phyloP scores from a whole-genome alignment of 306 rosid genomes.

The Prunus dulcis region DNA sequence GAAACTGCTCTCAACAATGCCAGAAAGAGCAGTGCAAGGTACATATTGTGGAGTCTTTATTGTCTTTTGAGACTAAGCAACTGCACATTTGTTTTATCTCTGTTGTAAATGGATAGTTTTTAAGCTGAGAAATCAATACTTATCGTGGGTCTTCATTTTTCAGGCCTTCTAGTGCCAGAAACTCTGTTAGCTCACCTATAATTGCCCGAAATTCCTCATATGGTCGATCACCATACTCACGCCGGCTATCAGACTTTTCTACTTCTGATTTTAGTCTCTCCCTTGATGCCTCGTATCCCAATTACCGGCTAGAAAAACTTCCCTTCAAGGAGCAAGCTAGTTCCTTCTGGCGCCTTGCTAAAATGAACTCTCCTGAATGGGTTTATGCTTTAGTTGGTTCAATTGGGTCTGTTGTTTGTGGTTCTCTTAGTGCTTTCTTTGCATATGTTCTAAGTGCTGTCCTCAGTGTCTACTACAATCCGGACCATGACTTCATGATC shows the following conservation, averaged over 20 bases:
- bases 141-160: slow-evolving; percentile 24
- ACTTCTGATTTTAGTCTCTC: slow-evolving; percentile 91
- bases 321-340: slow-evolving; percentile 92
- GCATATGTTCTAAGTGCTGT: slow-evolving; percentile 91
- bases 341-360: slow-evolving; percentile 98
- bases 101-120: not conserved
- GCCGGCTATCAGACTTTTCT: slow-evolving; percentile 95
- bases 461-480: slow-evolving; percentile 83
- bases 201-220: slow-evolving; percentile 94
- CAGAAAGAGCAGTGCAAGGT: slow-evolving; percentile 98
- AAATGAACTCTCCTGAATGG: slow-evolving; percentile 99
- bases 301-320: slow-evolving; percentile 80
- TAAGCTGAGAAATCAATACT: slow-evolving; percentile 2
- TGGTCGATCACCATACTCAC: slow-evolving; percentile 96
- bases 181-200: slow-evolving; percentile 98
- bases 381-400: slow-evolving; percentile 85
- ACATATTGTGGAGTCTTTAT: slow-evolving; percentile 10
- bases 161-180: slow-evolving; percentile 99
- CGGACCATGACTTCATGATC: slow-evolving; percentile 67
- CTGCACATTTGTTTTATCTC: not conserved
- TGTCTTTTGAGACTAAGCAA: not conserved
- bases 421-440: slow-evolving; percentile 94
- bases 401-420: slow-evolving; percentile 86
- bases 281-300: slow-evolving; percentile 74
- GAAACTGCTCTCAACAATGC: slow-evolving; percentile 90